Conservation (phyloP, 208 protist genomes). For the Crithidia bombi region DNA sequence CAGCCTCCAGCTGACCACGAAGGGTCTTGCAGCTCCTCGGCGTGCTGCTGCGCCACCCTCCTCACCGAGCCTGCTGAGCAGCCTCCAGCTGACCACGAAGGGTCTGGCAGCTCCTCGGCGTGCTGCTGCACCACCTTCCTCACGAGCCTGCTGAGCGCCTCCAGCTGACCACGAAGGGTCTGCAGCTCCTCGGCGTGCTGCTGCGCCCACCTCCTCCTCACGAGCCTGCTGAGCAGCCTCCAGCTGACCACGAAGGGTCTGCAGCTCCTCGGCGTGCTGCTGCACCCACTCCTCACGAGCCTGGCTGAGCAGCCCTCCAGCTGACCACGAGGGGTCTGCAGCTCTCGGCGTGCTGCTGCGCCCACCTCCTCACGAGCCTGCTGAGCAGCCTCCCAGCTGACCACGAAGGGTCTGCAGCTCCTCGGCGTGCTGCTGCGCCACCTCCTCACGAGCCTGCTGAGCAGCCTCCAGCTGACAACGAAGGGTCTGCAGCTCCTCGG, state of each 20-base stretch:
- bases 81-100: conserved; percentile 18
- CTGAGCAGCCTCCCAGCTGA: conserved; percentile 8
- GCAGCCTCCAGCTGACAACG: conserved; percentile 17
- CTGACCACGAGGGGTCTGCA: too few relatives aligned
- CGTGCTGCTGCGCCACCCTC: conserved; percentile 13
- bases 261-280: not conserved
- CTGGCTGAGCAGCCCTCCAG: not conserved
- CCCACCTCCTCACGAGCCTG: not conserved
- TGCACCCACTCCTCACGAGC: not conserved
- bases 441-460: not conserved
- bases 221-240: not conserved
- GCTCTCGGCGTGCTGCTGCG: not conserved
- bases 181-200: not conserved
- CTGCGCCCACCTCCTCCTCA: not conserved
- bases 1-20: not conserved
- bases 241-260: too few relatives aligned
- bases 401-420: not conserved
- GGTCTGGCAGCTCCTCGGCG: too few relatives aligned
- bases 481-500: conserved; percentile 12
- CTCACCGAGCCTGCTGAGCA: conserved; percentile 8
- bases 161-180: too few relatives aligned
- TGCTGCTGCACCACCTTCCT: too few relatives aligned
- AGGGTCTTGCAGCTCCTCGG: too few relatives aligned
- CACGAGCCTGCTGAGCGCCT: too few relatives aligned
- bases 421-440: conserved; percentile 10